A percentile compares a stretch with the other conserved stretches of the same genome.
These are phyloP conservation scores for Acacia acuminata DNA, from an alignment of 306 rosid genomes.

Conservation along the genomic window DNA sequence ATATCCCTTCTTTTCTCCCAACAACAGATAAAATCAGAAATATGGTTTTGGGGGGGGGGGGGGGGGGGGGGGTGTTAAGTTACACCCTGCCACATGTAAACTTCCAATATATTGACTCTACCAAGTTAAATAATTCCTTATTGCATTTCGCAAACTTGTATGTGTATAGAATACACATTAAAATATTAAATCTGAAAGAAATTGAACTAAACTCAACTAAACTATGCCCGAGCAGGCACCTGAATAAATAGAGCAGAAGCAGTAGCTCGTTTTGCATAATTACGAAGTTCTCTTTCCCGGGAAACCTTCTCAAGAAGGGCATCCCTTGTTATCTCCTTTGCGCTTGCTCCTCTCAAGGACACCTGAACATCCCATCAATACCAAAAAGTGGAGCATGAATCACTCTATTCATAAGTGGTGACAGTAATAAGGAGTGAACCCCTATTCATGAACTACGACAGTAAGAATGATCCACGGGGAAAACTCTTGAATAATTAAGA, in stretches of 20 bases:
- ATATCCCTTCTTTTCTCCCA: slow-evolving; percentile 13
- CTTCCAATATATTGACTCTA: not conserved
- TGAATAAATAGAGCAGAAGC: slow-evolving; percentile 88
- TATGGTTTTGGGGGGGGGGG: too few species aligned
- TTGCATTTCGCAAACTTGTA: not conserved
- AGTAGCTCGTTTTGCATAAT: slow-evolving; percentile 75
- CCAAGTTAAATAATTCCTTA: not conserved
- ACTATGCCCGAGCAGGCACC: slow-evolving; percentile 39
- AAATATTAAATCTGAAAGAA: not conserved
- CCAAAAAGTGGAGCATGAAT: not conserved
- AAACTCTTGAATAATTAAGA: not conserved
- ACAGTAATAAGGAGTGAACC: not conserved
- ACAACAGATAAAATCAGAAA: not conserved
- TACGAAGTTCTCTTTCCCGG: slow-evolving; percentile 86
- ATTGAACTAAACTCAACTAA: not conserved
- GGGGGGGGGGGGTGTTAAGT: too few species aligned
- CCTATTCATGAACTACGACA: not conserved
- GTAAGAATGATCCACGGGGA: not conserved
- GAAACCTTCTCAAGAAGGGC: slow-evolving; percentile 85
- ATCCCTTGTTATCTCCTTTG: slow-evolving; percentile 93
- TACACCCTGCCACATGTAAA: not conserved
- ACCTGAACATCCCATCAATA: slow-evolving; percentile 51
- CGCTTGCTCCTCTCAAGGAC: slow-evolving; percentile 92
- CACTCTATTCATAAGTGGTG: not conserved
- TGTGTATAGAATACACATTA: not conserved